Percentiles rank a stretch among this genome's conserved stretches.
Conservation (phyloP, 768 basidiomycete species). For the Lyophyllum shimeji region DNA sequence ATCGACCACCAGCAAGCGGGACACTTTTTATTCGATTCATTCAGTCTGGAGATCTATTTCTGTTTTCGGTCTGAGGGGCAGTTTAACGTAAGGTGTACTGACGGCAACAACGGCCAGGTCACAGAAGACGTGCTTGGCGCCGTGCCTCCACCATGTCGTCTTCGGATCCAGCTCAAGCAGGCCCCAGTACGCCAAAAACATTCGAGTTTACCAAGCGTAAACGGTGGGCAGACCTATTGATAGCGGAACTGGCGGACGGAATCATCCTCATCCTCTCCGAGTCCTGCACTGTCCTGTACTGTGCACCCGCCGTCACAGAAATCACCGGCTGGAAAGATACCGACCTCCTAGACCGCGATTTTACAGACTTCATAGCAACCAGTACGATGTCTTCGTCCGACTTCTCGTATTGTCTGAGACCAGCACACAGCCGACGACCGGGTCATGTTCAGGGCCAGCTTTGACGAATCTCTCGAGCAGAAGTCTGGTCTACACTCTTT, state of each 20-base stretch:
- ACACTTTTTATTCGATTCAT: too few species aligned
- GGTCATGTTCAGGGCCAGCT: conserved; percentile 50
- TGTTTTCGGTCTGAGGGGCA: too few species aligned
- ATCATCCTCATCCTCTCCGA: conserved; percentile 67
- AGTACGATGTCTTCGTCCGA: conserved; percentile 38
- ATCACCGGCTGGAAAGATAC: conserved; percentile 76
- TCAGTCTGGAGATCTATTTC: too few species aligned
- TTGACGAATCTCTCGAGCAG: conserved; percentile 53
- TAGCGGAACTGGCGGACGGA: conserved; percentile 74
- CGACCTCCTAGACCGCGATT: conserved; percentile 68
- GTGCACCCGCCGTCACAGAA: conserved; percentile 64
- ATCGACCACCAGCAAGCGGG: too few species aligned
- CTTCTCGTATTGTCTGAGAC: conserved; percentile 1
- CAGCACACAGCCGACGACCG: conserved; percentile 54
- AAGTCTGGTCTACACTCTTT: conserved; percentile 55
- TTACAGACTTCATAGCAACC: conserved; percentile 59
- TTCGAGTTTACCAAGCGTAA: conserved; percentile 90
- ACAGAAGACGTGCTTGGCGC: neutral
- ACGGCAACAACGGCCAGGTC: too few species aligned
- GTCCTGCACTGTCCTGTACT: conserved; percentile 66
- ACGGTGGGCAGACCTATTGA: conserved; percentile 80
- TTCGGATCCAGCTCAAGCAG: conserved; percentile 4
- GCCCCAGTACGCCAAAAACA: conserved; percentile 26
- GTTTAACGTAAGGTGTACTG: too few species aligned
- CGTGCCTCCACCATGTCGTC: conserved; percentile 3